Evolutionary conservation across 164 flowering plant species (phyloP), one percentile per base, ranked within the genome.

Genomic region (Macadamia integrifolia): DNA sequence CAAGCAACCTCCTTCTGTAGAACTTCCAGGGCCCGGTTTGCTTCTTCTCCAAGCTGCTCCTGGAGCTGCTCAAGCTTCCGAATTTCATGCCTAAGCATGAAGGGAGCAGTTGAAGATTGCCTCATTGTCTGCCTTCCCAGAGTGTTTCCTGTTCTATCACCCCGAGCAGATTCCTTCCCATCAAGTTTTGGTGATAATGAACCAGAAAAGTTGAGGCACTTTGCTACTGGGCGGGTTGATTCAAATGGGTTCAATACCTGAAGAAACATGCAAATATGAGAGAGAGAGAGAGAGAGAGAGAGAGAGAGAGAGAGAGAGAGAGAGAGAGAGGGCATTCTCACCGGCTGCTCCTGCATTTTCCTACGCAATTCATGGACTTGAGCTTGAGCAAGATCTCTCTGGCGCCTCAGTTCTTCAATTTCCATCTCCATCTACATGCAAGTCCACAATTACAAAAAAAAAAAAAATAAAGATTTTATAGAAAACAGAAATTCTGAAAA

Each of bases 1-100:
- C 94, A 92, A 64, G 92, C 87, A 69, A 92, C 98, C 78, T 95
- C 98, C 79, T 95, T 95, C 66, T 92, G 98, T 32, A 95, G 84
- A 60, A 95, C 91, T 79, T 92, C 98, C 55, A 95, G 75, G 64
- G 99, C 99, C 77, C 91, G 81, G 68, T 86, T 92, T 43, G 99
- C 99, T 83, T 95, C 99, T 61, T 87, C 96, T 35, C 99, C 97
- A 49, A 95, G 96, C 80, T 92, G 97, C 78, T 92, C 93, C 69
- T 92, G 98, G 30, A 92, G 94, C 66, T 92, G 93, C 71, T 95
- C 98, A 61, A 95, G 96, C 72, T 95, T 95, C 55, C 93, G 89
- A 61, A 95, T 95, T 80, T 95, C 98, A 78, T 91, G 87, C 94
- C 90, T 82, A 10, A 95, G 86, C 10, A 88, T 85, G 77, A 92